phyloP scores from a whole-genome alignment of 306 rosid genomes.

The Prunus mira region DNA sequence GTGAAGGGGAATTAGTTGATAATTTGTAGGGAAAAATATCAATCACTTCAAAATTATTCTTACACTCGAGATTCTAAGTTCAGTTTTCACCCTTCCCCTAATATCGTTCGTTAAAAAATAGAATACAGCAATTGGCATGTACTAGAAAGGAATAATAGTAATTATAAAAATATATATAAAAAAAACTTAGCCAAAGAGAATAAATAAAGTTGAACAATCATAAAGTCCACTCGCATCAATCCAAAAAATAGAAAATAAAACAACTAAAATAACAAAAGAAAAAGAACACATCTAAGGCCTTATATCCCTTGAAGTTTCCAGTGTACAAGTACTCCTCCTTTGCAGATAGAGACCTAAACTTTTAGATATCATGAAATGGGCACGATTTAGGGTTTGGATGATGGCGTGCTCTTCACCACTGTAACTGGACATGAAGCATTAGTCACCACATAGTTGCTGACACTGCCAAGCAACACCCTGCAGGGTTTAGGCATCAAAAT shows the following conservation, averaged over 20 bases:
- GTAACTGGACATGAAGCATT: slow-evolving; percentile 77
- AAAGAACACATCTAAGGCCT: neutral
- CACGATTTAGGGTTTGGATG: slow-evolving; percentile 19
- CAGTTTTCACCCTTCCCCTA: rapidly evolving
- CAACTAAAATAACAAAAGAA: neutral
- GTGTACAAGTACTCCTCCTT: neutral
- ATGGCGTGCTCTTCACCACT: slow-evolving; percentile 48
- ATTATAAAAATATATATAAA: too few relatives aligned
- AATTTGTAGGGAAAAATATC: too few relatives aligned
- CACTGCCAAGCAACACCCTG: slow-evolving; percentile 77
- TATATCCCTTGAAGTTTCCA: neutral
- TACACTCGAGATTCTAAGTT: too few relatives aligned
- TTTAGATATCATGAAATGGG: too few relatives aligned
- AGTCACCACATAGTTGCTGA: slow-evolving; percentile 56
- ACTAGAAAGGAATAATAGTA: too few relatives aligned
- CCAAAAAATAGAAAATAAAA: neutral
- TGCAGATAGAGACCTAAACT: too few relatives aligned
- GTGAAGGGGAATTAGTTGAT: too few relatives aligned
- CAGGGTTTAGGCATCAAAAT: too few relatives aligned
- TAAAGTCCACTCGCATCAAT: neutral
- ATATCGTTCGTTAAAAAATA: too few relatives aligned
- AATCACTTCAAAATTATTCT: too few relatives aligned
- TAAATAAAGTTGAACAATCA: neutral
- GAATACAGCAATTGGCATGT: too few relatives aligned
- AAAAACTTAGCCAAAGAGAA: neutral